Conservation (phyloP, 805 yeast species). For the Metschnikowia continentalis region DNA sequence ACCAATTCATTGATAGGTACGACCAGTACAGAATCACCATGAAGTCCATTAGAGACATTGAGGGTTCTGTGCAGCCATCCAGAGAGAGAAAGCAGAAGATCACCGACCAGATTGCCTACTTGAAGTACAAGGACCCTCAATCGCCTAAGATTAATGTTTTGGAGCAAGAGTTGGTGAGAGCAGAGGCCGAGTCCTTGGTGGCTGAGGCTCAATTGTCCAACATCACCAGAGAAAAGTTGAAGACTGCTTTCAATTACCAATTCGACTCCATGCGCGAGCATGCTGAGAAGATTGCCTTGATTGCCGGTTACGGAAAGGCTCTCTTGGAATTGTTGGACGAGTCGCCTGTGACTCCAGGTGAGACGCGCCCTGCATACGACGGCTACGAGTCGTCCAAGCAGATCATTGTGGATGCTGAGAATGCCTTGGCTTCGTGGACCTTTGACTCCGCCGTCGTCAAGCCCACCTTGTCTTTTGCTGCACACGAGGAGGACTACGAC, state of each 20-base stretch:
- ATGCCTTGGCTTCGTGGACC: constrained; percentile 80
- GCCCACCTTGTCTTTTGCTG: constrained; percentile 66
- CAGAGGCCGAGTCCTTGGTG: constrained; percentile 86
- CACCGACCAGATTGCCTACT: constrained; percentile 78
- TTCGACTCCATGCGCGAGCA: constrained; percentile 83
- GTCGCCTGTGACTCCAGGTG: constrained; percentile 87
- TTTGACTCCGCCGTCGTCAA: constrained; percentile 76
- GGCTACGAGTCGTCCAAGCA: constrained; percentile 88
- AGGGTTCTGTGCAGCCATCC: constrained; percentile 83
- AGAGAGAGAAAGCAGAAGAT: constrained; percentile 83
- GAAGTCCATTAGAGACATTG: constrained; percentile 78
- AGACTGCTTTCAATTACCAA: constrained; percentile 79
- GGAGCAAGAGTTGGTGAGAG: constrained; percentile 87
- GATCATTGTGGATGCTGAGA: constrained; percentile 81
- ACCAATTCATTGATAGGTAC: constrained; percentile 79
- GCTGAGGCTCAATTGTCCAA: constrained; percentile 90
- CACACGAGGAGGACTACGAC: constrained; percentile 52
- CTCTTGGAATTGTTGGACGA: constrained; percentile 78
- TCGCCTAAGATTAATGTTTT: constrained; percentile 75
- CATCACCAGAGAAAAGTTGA: constrained; percentile 81
- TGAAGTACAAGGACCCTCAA: constrained; percentile 82
- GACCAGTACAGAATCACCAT: constrained; percentile 83
- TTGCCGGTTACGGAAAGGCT: constrained; percentile 89
- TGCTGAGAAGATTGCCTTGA: constrained; percentile 79
- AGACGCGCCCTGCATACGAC: constrained; percentile 84